Conservation (phyloP, 139 green algal genomes). For the Chlamydomonas applanata region DNA sequence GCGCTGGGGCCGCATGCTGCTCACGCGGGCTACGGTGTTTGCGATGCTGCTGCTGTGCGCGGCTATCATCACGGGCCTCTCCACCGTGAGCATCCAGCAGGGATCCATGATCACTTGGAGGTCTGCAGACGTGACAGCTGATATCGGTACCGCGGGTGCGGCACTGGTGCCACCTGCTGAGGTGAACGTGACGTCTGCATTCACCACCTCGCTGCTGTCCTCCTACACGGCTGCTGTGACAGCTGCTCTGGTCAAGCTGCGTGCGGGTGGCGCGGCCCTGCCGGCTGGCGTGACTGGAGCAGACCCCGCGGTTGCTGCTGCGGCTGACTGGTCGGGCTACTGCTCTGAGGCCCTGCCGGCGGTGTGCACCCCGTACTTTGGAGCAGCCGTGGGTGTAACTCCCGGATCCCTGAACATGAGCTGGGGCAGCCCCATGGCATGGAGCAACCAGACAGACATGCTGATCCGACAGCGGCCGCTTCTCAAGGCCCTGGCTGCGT, state of each 20-base stretch:
- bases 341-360: slow-evolving; percentile 7
- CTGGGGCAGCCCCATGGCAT: slow-evolving; percentile 11
- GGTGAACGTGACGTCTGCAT: not conserved
- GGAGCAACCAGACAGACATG: slow-evolving; percentile 20
- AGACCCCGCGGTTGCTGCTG: too few species aligned
- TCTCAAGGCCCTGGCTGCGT: not conserved
- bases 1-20: slow-evolving; percentile 3
- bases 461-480: slow-evolving; percentile 28
- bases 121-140: not conserved
- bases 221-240: too few species aligned
- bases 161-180: not conserved
- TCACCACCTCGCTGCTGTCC: not conserved
- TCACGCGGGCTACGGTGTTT: slow-evolving; percentile 6
- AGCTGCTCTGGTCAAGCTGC: too few species aligned
- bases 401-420: not conserved
- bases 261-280: too few species aligned
- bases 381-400: not conserved
- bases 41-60: slow-evolving; percentile 5
- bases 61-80: slow-evolving; percentile 7
- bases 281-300: too few species aligned
- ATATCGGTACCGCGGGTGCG: not conserved
- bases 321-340: not conserved
- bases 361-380: slow-evolving; percentile 10
- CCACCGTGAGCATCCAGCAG: not conserved
- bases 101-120: not conserved